Percentiles rank a stretch among this genome's conserved stretches.
Conservation (phyloP, 2,329 filamentous ascomycete genomes). For the Pyricularia pennisetigena region DNA sequence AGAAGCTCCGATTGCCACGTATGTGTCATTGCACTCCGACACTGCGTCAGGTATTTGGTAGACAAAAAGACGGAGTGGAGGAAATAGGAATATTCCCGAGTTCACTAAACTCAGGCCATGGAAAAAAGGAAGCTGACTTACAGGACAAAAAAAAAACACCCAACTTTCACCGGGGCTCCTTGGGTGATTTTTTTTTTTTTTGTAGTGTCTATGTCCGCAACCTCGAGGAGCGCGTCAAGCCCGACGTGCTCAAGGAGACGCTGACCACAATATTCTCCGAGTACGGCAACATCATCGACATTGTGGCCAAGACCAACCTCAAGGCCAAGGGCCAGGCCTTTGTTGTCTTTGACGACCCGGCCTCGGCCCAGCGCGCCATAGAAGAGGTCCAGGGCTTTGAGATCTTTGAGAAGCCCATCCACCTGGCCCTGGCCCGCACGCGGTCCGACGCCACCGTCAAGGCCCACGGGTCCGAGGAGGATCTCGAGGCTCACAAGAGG, state of each 20-base stretch:
- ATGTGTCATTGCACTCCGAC: constrained; percentile 67
- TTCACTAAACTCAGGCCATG: background rate
- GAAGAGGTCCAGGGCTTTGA: constrained; percentile 90
- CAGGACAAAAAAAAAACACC: background rate
- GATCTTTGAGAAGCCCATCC: constrained; percentile 85
- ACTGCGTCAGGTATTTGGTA: constrained; percentile 26
- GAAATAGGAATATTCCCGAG: too few relatives aligned
- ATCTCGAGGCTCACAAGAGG: constrained; percentile 79
- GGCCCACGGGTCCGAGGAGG: constrained; percentile 62
- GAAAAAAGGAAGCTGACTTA: background rate
- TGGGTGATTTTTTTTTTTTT: too few relatives aligned
- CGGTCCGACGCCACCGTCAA: constrained; percentile 82
- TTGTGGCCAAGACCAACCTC: constrained; percentile 66
- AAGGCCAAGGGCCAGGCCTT: constrained; percentile 95
- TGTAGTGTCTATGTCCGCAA: constrained; percentile 64
- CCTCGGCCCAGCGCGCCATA: constrained; percentile 70
- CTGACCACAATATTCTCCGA: constrained; percentile 74
- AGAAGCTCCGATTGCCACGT: constrained; percentile 50
- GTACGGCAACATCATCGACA: constrained; percentile 72
- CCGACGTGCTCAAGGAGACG: constrained; percentile 63
- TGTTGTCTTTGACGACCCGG: constrained; percentile 76
- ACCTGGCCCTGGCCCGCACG: constrained; percentile 70
- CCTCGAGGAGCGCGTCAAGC: constrained; percentile 85
- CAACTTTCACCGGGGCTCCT: background rate
- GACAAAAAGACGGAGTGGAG: background rate